Evolutionary conservation across 2,329 filamentous ascomycete species (phyloP), one percentile per base, ranked within the genome.

Genomic region (Calonectria honghensis): DNA sequence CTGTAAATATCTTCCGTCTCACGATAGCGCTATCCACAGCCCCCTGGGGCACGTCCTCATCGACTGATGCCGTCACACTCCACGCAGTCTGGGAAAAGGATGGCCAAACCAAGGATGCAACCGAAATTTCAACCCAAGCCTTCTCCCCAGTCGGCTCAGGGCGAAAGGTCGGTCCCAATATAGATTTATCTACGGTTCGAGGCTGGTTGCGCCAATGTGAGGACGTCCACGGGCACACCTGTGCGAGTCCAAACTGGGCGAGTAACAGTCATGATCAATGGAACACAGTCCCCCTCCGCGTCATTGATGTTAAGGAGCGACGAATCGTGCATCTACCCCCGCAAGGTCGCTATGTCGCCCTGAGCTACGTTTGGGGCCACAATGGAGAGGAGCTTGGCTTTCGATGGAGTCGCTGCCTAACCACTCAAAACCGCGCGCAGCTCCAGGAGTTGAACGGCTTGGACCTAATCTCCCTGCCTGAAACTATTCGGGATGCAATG

Each of bases 321-420:
- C 41, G 70, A 0, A 52, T 75, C 14, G 64, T 77, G 2, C 48
- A 73, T 18, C 24, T 77, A 2, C 45, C 61, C 14, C 39, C 64
- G 0, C 37, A 41, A 7, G 64, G 63, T 51, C 76, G 75, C 6
- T 77, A 77, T 14, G 37, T 77, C 14, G 75, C 73, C 3, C 70
- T 77, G 9, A 75, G 73, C 3, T 77, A 77, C 9, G 76, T 77
- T 3, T 77, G 76, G 76, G 76, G 76, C n/a, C 54, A 64, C 0
- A 52, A 24, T 14, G 39, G 61, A 4, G 6, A 67, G 31, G 48
- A 45, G 4, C 14, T 1, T 13, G 6, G 59, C 14, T 27, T 57
- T 2, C 57, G 67, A 0, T 10, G 24, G 0, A 14, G 66, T 24
- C 67, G 64, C 16, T 72, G 48, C 0, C 37, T 77, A 0, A 77